These are phyloP conservation scores for Infundibulicybe gibba DNA, from an alignment of 768 basidiomycete species.

Conservation along the genomic window DNA sequence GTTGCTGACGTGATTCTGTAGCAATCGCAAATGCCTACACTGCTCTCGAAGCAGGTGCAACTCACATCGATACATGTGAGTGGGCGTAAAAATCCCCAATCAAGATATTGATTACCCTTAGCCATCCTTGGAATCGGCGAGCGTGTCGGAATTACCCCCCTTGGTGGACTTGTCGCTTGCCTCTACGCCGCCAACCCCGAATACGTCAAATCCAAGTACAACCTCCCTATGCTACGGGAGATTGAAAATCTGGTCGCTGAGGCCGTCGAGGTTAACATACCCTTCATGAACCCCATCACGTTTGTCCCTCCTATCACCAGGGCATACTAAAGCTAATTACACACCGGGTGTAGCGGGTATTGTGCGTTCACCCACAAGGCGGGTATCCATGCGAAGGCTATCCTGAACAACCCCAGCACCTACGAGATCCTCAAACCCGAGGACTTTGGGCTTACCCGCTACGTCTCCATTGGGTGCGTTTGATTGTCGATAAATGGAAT, in stretches of 20 bases:
- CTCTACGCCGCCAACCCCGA: slow-evolving; percentile 97
- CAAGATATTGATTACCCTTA: slow-evolving; percentile 20
- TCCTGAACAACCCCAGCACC: slow-evolving; percentile 97
- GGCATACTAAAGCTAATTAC: slow-evolving; percentile 4
- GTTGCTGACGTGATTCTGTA: slow-evolving; percentile 16
- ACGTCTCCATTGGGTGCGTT: slow-evolving; percentile 90
- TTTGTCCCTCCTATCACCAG: slow-evolving; percentile 27
- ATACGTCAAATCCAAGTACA: slow-evolving; percentile 99
- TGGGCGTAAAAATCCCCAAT: slow-evolving; percentile 4
- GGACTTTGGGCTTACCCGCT: slow-evolving; percentile 96
- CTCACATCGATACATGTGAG: slow-evolving; percentile 96
- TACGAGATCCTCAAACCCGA: slow-evolving; percentile 99
- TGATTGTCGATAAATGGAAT: not conserved
- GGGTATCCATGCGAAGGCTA: slow-evolving; percentile 99
- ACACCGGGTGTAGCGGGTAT: slow-evolving; percentile 68
- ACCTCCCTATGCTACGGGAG: slow-evolving; percentile 94
- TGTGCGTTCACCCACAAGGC: slow-evolving; percentile 99
- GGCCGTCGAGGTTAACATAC: slow-evolving; percentile 96
- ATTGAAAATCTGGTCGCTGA: slow-evolving; percentile 99
- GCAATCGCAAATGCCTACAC: slow-evolving; percentile 99
- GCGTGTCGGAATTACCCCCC: slow-evolving; percentile 97
- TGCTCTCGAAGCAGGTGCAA: slow-evolving; percentile 97
- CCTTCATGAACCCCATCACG: slow-evolving; percentile 96
- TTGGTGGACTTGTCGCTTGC: slow-evolving; percentile 95
- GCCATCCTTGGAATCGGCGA: slow-evolving; percentile 98